Percentiles rank a stretch among this genome's conserved stretches.
phyloP scores from a whole-genome alignment of 768 basidiomycete species.

The Pleurotus ostreatus region DNA sequence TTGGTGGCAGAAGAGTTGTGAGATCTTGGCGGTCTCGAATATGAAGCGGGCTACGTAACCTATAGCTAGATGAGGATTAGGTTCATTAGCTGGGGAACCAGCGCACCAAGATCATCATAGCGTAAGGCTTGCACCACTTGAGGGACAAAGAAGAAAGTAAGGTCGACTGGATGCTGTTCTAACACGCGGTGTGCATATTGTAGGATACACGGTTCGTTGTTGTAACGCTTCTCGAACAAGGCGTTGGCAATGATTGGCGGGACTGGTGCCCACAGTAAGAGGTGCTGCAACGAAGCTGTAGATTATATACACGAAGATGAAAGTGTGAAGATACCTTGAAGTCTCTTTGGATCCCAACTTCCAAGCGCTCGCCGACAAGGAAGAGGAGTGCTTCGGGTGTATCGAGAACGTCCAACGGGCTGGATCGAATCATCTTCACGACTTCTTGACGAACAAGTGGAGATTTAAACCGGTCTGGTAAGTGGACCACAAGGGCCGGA shows the following conservation, averaged over 20 bases:
- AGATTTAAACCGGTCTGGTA: constrained; percentile 87
- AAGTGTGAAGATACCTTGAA: constrained; percentile 54
- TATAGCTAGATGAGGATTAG: constrained; percentile 22
- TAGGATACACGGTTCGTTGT: constrained; percentile 78
- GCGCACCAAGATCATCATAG: constrained; percentile 79
- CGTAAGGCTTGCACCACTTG: constrained; percentile 97
- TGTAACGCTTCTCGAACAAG: constrained; percentile 82
- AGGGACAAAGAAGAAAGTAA: constrained; percentile 99
- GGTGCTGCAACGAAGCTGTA: constrained; percentile 45
- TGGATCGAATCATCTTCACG: constrained; percentile 65
- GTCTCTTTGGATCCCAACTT: constrained; percentile 55
- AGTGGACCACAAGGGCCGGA: constrained; percentile 77
- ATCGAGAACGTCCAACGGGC: constrained; percentile 64
- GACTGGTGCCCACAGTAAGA: constrained; percentile 86
- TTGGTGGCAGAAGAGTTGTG: constrained; percentile 97
- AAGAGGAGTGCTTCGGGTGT: constrained; percentile 79
- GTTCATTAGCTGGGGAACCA: background rate
- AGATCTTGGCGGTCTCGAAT: constrained; percentile 95
- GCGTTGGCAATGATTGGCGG: constrained; percentile 79
- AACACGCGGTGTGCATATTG: constrained; percentile 97
- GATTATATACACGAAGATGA: background rate
- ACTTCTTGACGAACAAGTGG: constrained; percentile 68
- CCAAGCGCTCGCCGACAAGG: constrained; percentile 71
- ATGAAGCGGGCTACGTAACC: constrained; percentile 95
- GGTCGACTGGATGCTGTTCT: constrained; percentile 88